Conservation (phyloP, 2,329 filamentous ascomycete genomes). For the Metarhizium rileyi region DNA sequence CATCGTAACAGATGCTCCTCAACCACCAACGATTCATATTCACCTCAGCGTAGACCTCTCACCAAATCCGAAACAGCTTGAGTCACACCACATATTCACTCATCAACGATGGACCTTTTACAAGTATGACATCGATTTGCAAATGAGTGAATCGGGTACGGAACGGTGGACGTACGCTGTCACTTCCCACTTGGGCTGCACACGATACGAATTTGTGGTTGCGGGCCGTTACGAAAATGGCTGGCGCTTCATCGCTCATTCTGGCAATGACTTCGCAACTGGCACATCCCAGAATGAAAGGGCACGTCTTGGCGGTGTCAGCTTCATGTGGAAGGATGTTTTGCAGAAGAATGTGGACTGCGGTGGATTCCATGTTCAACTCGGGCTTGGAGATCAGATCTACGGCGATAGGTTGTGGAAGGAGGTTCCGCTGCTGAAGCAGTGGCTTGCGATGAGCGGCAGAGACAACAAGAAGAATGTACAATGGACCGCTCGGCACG, state of each 20-base stretch:
- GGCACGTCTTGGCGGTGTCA: conserved; percentile 74
- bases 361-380: conserved; percentile 87
- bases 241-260: conserved; percentile 94
- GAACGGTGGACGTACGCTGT: conserved; percentile 96
- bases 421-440: conserved; percentile 84
- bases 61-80: conserved; percentile 81
- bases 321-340: conserved; percentile 99
- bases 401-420: conserved; percentile 95
- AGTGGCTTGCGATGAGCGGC: conserved; percentile 88
- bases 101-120: conserved; percentile 96
- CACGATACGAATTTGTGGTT: conserved; percentile 94
- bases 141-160: conserved; percentile 75
- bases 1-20: conserved; percentile 80
- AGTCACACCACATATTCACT: conserved; percentile 70
- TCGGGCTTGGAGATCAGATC: conserved; percentile 88
- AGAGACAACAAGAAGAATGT: conserved; percentile 88
- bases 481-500: conserved; percentile 85
- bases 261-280: conserved; percentile 89
- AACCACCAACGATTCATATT: conserved; percentile 92
- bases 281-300: conserved; percentile 81
- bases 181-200: conserved; percentile 92
- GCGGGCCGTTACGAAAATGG: conserved; percentile 82
- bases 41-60: conserved; percentile 85
- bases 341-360: conserved; percentile 95
- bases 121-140: conserved; percentile 82